These are phyloP conservation scores for Talaromyces verruculosus DNA, from an alignment of 2,329 filamentous ascomycete genomes.

Conservation along the genomic window DNA sequence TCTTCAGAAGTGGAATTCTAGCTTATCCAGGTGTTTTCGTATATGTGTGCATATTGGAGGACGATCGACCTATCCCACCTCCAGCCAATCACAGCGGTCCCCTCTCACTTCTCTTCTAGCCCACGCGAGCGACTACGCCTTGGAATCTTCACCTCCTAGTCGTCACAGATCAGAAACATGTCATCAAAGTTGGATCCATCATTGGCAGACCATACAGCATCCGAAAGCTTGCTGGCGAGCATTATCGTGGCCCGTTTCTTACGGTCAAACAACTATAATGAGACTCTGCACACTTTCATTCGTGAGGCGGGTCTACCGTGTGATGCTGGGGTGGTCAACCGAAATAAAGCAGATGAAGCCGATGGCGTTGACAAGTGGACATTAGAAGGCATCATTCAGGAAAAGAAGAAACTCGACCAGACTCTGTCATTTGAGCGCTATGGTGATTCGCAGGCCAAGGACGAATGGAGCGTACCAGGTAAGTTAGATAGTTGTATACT, in stretches of 20 bases:
- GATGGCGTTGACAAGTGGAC: constrained; percentile 49
- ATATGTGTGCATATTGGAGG: not conserved
- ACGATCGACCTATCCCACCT: not conserved
- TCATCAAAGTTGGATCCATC: not conserved
- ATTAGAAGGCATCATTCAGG: constrained; percentile 60
- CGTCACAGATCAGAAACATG: not conserved
- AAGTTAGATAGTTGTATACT: constrained; percentile 20
- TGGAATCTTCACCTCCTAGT: not conserved
- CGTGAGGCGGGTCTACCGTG: constrained; percentile 55
- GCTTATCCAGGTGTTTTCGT: not conserved
- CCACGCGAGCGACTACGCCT: not conserved
- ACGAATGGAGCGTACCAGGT: constrained; percentile 52
- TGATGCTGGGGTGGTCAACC: constrained; percentile 45
- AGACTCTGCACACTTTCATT: constrained; percentile 61
- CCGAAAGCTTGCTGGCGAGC: constrained; percentile 29
- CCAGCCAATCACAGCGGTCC: not conserved
- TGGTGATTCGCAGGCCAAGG: constrained; percentile 41
- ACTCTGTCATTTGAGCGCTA: constrained; percentile 58
- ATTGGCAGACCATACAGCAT: not conserved
- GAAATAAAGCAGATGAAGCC: constrained; percentile 19
- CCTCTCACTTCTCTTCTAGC: not conserved
- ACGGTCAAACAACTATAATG: constrained; percentile 42
- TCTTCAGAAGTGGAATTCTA: not conserved
- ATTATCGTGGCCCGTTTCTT: constrained; percentile 47
- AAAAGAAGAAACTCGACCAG: constrained; percentile 60